phyloP scores from a whole-genome alignment of 2,329 filamentous ascomycete genomes.

The Penicillium aurantiogriseum region DNA sequence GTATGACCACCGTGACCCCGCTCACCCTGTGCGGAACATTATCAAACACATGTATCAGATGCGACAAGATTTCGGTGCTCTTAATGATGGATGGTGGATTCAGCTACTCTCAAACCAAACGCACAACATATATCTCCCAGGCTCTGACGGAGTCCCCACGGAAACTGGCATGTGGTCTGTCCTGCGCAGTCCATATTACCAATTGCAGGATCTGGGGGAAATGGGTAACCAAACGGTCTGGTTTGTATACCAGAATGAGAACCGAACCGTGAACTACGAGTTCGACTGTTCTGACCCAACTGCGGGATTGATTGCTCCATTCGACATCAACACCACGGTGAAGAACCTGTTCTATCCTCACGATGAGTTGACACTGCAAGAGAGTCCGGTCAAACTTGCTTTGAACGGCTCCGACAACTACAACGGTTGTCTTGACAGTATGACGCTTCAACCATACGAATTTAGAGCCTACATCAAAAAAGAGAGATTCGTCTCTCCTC shows the following conservation, averaged over 20 bases:
- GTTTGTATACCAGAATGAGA: slow-evolving; percentile 48
- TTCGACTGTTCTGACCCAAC: slow-evolving; percentile 56
- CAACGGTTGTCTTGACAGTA: slow-evolving; percentile 56
- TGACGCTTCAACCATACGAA: slow-evolving; percentile 56
- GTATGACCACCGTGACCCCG: slow-evolving; percentile 62
- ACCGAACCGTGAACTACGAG: slow-evolving; percentile 52
- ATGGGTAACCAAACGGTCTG: slow-evolving; percentile 48
- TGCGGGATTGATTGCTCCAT: slow-evolving; percentile 58
- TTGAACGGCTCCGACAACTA: slow-evolving; percentile 48
- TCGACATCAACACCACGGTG: slow-evolving; percentile 54
- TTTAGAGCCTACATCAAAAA: slow-evolving; percentile 61
- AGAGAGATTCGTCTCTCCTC: slow-evolving; percentile 50
- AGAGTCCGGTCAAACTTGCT: slow-evolving; percentile 47
- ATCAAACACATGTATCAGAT: slow-evolving; percentile 63
- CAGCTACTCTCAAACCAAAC: slow-evolving; percentile 59
- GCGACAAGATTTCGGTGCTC: slow-evolving; percentile 54
- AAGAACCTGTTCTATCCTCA: slow-evolving; percentile 64
- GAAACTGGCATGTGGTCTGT: slow-evolving; percentile 63
- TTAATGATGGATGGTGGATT: slow-evolving; percentile 60
- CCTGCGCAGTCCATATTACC: slow-evolving; percentile 50
- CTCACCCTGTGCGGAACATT: slow-evolving; percentile 60
- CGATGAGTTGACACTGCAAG: slow-evolving; percentile 54
- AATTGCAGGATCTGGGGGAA: slow-evolving; percentile 53
- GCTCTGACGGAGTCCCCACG: slow-evolving; percentile 53
- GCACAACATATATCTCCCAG: slow-evolving; percentile 50